phyloP scores from a whole-genome alignment of 1,284 basidiomycete species.

The Trametes polyzona region DNA sequence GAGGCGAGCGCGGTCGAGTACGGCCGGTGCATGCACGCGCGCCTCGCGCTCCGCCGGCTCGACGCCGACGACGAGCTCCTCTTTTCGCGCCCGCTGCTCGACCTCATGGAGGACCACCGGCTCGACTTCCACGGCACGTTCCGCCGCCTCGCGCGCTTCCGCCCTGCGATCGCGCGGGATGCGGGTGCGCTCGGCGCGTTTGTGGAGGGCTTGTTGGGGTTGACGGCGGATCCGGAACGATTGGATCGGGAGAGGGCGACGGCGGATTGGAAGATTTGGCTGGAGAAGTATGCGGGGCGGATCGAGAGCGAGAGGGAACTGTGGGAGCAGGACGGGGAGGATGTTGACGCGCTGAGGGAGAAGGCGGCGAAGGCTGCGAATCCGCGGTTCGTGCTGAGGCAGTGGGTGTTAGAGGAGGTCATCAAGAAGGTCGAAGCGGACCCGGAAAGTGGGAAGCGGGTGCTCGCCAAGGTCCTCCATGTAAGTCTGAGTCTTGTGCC shows the following conservation, averaged over 20 bases:
- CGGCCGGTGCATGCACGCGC: conserved; percentile 69
- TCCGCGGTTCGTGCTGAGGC: conserved; percentile 87
- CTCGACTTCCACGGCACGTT: conserved; percentile 88
- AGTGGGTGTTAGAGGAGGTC: conserved; percentile 93
- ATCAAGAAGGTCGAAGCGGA: conserved; percentile 75
- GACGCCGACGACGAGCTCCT: conserved; percentile 61
- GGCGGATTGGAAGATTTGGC: conserved; percentile 64
- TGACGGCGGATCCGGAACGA: conserved; percentile 47
- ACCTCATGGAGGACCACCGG: conserved; percentile 67
- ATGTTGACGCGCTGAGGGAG: conserved; percentile 49
- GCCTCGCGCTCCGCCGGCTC: conserved; percentile 69
- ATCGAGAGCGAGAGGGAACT: conserved; percentile 56
- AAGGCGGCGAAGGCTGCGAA: conserved; percentile 61
- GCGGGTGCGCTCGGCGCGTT: conserved; percentile 40
- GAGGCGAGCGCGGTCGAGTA: conserved; percentile 64
- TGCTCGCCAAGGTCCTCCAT: conserved; percentile 77
- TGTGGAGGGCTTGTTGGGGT: conserved; percentile 52
- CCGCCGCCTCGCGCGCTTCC: conserved; percentile 70
- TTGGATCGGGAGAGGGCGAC: conserved; percentile 49
- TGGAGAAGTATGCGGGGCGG: conserved; percentile 67
- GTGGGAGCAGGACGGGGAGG: conserved; percentile 37
- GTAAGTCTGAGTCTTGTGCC: conserved; percentile 43
- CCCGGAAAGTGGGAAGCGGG: conserved; percentile 55
- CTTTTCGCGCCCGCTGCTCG: conserved; percentile 67
- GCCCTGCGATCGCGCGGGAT: conserved; percentile 45